A percentile compares a stretch with the other conserved stretches of the same genome.
Conservation (phyloP, 768 basidiomycete species). For the Antrodiella citrinella region DNA sequence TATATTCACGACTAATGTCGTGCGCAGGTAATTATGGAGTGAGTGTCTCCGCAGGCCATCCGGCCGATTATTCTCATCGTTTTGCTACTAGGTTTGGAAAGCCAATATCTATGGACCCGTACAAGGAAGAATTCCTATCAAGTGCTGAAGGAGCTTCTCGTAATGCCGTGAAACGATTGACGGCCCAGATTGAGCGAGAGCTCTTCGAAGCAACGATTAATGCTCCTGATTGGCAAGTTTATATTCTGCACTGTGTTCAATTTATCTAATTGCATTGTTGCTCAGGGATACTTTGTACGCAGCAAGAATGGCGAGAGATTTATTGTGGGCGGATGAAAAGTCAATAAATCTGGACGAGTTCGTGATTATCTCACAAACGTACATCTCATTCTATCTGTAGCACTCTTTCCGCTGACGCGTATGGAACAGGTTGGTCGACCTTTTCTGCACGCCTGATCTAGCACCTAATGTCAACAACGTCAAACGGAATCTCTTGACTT, state of each 20-base stretch:
- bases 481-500: conserved; percentile 69
- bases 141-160: conserved; percentile 59
- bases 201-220: conserved; percentile 79
- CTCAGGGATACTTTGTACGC: conserved; percentile 85
- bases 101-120: conserved; percentile 70
- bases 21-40: conserved; percentile 66
- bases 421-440: conserved; percentile 68
- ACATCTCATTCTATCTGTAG: conserved; percentile 23
- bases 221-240: conserved; percentile 88
- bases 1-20: neutral
- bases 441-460: conserved; percentile 66
- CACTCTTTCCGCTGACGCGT: neutral
- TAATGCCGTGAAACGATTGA: conserved; percentile 80
- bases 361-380: conserved; percentile 87
- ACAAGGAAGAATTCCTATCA: conserved; percentile 71
- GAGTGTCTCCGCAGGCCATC: conserved; percentile 19
- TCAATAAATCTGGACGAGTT: conserved; percentile 76
- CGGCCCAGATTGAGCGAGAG: conserved; percentile 61
- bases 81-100: conserved; percentile 60
- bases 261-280: too few species aligned
- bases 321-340: conserved; percentile 84
- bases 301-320: conserved; percentile 86
- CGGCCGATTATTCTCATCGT: conserved; percentile 3
- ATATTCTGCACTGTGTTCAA: too few species aligned
- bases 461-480: conserved; percentile 52